Base-by-base conservation (phyloP, 2,329 filamentous ascomycete genomes). In the Aspergillus latus region DNA sequence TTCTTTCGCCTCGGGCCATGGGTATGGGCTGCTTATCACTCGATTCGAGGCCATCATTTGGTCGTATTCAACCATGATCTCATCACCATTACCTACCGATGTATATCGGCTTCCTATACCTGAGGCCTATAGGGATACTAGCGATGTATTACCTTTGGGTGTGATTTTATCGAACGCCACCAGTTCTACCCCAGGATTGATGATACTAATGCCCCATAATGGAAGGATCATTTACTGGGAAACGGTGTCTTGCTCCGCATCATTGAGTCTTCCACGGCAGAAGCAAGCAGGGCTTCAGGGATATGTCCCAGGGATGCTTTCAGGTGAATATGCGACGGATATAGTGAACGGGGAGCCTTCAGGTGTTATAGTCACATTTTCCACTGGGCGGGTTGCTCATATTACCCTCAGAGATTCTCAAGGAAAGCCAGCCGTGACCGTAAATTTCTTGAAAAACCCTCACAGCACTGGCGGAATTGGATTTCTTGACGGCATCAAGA, bases 221-320 rank as follows among this genome's bases (percentile, higher is more conserved):
- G 94, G 94, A 51, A 92, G 88, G 72, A 85, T 97, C 51, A 87
- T 90, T 43, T 97, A 94, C 73, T 97, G 94, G 92, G 94, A 97
- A 71, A 95, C 91, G 37, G 89, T 97, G 61, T 92, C 93, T 54
- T 92, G 87, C 21, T 21, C 21, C 21, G 21, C 21, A 21, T 21
- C 21, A 21, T 21, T 21, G 21, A 21, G 21, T 21, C 21, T 21
- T 21, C 21, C 21, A 21, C 21, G 21, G 62, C 88, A 95, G 69
- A 89, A 90, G 67, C 86, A 89, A 62, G 88, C 86, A 62, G 90
- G 90, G 13, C 84, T 96, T 13, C 90, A 95, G 67, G 85, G 89
- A 45, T 78, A 78, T 2, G 85, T 96, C 59, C 80, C 84, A 2
- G 88, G 88, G 59, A 82, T 97, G 74, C 85, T 88, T 52, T 89